Base-by-base conservation (phyloP, 2,329 filamentous ascomycete species). In the Torrubiella hemipterigena region DNA sequence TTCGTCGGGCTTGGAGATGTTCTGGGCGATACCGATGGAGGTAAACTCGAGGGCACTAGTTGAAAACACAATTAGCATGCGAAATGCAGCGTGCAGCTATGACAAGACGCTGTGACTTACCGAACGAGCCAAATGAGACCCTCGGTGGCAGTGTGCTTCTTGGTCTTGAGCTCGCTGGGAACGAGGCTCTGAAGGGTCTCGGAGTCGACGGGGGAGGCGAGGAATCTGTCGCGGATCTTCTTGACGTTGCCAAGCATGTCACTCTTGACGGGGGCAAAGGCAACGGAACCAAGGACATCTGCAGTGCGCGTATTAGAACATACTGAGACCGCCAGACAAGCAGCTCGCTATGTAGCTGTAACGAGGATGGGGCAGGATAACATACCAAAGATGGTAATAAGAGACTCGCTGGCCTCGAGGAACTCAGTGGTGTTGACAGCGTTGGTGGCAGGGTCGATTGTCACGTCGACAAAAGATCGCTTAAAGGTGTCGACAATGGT, bases 191-290 rank as follows among this genome's bases (percentile, higher is more conserved):
- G 91, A 35, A 98, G 66, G 34, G 77, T 93, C 47, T 72, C 67
- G n/a, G 83, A 93, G 42, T 87, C 78, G 32, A 66, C 65, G 18
- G 87, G 85, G 35, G 82, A 75, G 35, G 78, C 83, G 33, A 79
- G 68, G 54, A 89, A 80, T 45, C 87, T 77, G 31, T 87, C 77
- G 42, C 83, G 77, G 57, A 96, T 69, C 81, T 98, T 96, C 85
- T 86, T 87, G 63, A 96, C 73, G 62, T 98, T 98, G 54, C 83
- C 83, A 29, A 74, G 57, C 65, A 98, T 82, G 59, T 98, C 91
- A 44, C 62, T 81, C 72, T 94, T 95, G 53, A 96, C 89, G 17
- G 84, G 81, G 33, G 69, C 75, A 62, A 98, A 96, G 42, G 87
- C 86, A 20, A 81, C 73, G 27, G 71, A 69, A 38, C 75, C 75